Conservation (phyloP, 306 rosid genomes). For the Adenanthera pavonina region DNA sequence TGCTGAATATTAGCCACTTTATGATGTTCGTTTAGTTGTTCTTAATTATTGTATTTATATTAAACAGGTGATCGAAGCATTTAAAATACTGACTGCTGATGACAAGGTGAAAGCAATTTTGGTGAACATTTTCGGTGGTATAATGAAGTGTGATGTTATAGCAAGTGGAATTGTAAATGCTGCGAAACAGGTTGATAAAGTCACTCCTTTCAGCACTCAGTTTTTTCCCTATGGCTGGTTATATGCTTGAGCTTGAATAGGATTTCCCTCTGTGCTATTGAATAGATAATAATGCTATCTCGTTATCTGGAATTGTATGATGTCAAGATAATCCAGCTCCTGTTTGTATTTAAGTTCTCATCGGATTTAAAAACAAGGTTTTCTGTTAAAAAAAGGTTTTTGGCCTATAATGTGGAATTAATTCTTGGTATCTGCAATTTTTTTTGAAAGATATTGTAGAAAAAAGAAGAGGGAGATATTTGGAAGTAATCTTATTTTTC, state of each 20-base stretch:
- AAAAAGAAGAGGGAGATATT: not conserved
- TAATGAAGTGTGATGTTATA: slow-evolving; percentile 96
- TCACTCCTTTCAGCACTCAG: not conserved
- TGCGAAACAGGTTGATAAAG: slow-evolving; percentile 74
- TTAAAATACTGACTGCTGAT: slow-evolving; percentile 93
- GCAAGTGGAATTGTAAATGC: slow-evolving; percentile 99
- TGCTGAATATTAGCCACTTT: not conserved
- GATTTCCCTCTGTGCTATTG: not conserved
- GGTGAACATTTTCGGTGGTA: slow-evolving; percentile 96
- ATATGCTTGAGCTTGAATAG: slow-evolving; percentile 6
- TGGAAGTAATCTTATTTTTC: not conserved
- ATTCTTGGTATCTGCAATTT: slow-evolving; percentile 14
- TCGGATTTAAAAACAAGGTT: slow-evolving; percentile 10
- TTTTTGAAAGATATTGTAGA: not conserved
- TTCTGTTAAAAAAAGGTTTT: not conserved
- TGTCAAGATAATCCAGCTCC: slow-evolving; percentile 12
- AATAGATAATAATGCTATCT: slow-evolving; percentile 18
- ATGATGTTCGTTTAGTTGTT: slow-evolving; percentile 19
- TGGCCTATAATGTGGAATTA: slow-evolving; percentile 25
- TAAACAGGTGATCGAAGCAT: slow-evolving; percentile 87
- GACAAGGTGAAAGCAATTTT: slow-evolving; percentile 95
- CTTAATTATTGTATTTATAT: slow-evolving; percentile 32
- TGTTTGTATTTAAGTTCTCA: slow-evolving; percentile 14
- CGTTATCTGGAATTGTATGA: slow-evolving; percentile 16
- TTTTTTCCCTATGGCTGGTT: slow-evolving; percentile 15